A percentile compares a stretch with the other conserved stretches of the same genome.
These are phyloP conservation scores for Baorangia bicolor DNA, from an alignment of 768 basidiomycete species.

Conservation along the genomic window DNA sequence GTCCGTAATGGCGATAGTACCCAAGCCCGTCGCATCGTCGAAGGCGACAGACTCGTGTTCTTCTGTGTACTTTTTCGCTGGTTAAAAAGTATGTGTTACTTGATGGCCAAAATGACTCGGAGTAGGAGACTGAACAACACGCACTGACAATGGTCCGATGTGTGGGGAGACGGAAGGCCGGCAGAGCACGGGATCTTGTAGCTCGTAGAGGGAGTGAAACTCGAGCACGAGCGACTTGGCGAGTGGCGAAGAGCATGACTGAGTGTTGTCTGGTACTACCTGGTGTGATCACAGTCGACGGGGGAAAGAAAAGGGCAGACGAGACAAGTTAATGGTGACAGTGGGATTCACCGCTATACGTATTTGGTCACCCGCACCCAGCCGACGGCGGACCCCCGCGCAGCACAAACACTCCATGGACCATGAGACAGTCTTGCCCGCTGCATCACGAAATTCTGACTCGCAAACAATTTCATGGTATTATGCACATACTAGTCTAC, in stretches of 20 bases:
- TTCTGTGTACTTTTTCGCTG: conserved; percentile 54
- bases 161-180: conserved; percentile 2
- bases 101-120: background rate
- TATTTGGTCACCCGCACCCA: conserved; percentile 22
- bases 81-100: background rate
- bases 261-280: background rate
- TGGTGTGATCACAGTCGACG: background rate
- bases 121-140: background rate
- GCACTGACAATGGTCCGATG: conserved; percentile 29
- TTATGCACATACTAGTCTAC: background rate
- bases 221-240: conserved; percentile 15
- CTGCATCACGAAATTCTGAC: background rate
- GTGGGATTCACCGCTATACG: conserved; percentile 1
- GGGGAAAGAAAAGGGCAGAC: conserved; percentile 51
- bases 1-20: conserved; percentile 79
- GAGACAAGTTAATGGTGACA: no score
- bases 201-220: conserved; percentile 3
- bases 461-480: background rate
- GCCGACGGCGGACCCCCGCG: no score
- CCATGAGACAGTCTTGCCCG: no score
- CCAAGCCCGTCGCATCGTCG: conserved; percentile 51
- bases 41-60: conserved; percentile 18
- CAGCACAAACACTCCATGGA: no score
- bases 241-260: conserved; percentile 20
- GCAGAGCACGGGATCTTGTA: background rate